Base-by-base conservation (phyloP, 306 rosid species). In the Acacia crassicarpa region DNA sequence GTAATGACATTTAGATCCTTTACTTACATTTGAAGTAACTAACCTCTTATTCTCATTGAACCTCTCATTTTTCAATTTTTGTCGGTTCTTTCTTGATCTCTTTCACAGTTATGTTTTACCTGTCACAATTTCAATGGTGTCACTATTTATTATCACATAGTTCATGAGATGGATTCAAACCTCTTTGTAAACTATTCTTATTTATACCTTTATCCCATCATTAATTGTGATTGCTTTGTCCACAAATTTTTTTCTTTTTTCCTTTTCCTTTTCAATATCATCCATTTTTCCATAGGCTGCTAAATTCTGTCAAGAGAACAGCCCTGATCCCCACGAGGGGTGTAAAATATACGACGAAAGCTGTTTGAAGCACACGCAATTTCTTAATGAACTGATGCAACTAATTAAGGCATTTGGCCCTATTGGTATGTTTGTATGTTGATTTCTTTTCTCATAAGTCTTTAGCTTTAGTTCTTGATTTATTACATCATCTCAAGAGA, bases 361-460 rank as follows among this genome's bases (percentile, higher is more conserved):
- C 67, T 77, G 58, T 75, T 32, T 73, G 75, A 85, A 61, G 75
- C 83, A 71, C 76, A 81, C 43, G 78, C 59, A 23, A 62, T 90
- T 90, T 84, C 90, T 92, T n/a, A 88, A 81, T 75, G 94, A 89
- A 87, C 77, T 84, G 43, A 44, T 84, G 83, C 72, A 77, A 53
- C 27, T 81, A 41, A 38, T 91, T 45, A 85, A 74, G 79, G 87
- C 84, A 81, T 84, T 76, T 13, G 49, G 58, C 58, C 54, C 84
- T 15, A 79, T 79, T 46, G 97, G 94, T 92, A 88, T 67, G 85
- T 38, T 32, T 33, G 56, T 76, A 54, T 46, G 15, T 74, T 23
- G 46, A 48, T 79, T 86, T 54, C 76, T 35, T 0, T 54, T 68
- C 15, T 51, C 22, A 51, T 14, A 48, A 3, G 41, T 38, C 41